These are phyloP conservation scores for Cryptococcus sp. DNA, from an alignment of 1,284 basidiomycete species.

Conservation along the genomic window DNA sequence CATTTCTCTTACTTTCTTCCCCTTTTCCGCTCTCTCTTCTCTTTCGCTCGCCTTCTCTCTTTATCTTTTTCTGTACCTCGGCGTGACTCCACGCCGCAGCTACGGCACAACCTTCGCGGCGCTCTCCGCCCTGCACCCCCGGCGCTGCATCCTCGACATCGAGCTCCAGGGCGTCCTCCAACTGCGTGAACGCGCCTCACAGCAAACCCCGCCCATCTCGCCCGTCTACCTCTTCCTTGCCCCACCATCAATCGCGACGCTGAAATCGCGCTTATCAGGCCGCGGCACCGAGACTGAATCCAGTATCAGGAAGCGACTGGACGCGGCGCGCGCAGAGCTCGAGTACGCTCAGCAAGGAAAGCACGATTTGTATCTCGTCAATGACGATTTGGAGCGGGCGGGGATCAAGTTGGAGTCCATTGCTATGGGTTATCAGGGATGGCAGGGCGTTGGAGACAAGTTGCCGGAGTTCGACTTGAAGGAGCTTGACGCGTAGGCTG, in stretches of 20 bases:
- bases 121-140: slow-evolving; percentile 61
- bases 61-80: background rate
- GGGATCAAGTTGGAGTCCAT: slow-evolving; percentile 68
- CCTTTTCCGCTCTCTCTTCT: background rate
- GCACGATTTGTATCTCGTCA: slow-evolving; percentile 86
- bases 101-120: slow-evolving; percentile 85
- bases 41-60: background rate
- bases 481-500: slow-evolving; percentile 26
- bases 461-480: slow-evolving; percentile 45
- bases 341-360: slow-evolving; percentile 72
- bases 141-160: slow-evolving; percentile 90
- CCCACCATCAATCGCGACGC: slow-evolving; percentile 72
- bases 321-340: slow-evolving; percentile 80
- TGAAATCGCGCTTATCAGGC: slow-evolving; percentile 69
- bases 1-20: background rate
- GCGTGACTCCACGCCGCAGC: slow-evolving; percentile 29
- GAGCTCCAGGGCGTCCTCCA: slow-evolving; percentile 94
- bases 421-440: slow-evolving; percentile 64
- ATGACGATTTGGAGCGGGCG: slow-evolving; percentile 84
- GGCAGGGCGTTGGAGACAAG: slow-evolving; percentile 46
- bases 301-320: slow-evolving; percentile 73
- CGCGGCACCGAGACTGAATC: slow-evolving; percentile 85
- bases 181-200: slow-evolving; percentile 67
- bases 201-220: slow-evolving; percentile 64
- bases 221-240: slow-evolving; percentile 93